Evolutionary conservation across 2,329 filamentous ascomycete species (phyloP), one percentile per base, ranked within the genome.

Genomic region (Ceratocystiopsis minuta): DNA sequence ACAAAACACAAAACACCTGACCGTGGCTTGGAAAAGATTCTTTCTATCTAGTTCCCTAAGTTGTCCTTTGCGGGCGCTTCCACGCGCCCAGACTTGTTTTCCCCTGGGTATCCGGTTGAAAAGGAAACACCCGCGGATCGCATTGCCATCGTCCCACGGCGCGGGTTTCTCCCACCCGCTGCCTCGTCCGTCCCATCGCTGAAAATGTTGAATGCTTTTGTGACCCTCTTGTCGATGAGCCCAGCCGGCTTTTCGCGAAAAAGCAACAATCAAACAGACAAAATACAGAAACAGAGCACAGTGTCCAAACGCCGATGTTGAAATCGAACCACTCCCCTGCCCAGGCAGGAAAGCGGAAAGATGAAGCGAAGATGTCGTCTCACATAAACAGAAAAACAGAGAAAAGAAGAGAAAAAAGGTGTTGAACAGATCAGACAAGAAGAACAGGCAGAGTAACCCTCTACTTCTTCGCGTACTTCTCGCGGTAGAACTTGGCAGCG

Each of bases 401-500:
- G 7, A 4, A 28, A 28, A 28, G 6, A 28, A 10, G 24, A 28
- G 11, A 28, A 4, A 32, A 43, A 44, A 36, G 18, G 18, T 41
- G 34, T 31, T 32, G 24, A 33, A 36, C 18, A 38, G 37, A 38
- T 16, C 18, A 14, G 37, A 12, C 3, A 20, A 6, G 18, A 16
- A 38, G 32, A 32, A 32, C 4, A 28, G 28, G 34, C 34, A 39
- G 16, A 41, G 20, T 12, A 28, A 13, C 16, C 49, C 49, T 54
- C 54, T 54, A 56, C 57, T 70, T 70, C 65, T 80, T 76, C 61
- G 75, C 60, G 67, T 92, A 80, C 75, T 94, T 86, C 65, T 79
- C 65, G 62, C 90, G 88, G 86, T 78, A 96, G 73, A 69, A 80
- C 77, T 95, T 95, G 72, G 90, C 88, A 45, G 90, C 90, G 62